phyloP scores from a whole-genome alignment of 345 rosid species.

The Lumnitzera racemosa region DNA sequence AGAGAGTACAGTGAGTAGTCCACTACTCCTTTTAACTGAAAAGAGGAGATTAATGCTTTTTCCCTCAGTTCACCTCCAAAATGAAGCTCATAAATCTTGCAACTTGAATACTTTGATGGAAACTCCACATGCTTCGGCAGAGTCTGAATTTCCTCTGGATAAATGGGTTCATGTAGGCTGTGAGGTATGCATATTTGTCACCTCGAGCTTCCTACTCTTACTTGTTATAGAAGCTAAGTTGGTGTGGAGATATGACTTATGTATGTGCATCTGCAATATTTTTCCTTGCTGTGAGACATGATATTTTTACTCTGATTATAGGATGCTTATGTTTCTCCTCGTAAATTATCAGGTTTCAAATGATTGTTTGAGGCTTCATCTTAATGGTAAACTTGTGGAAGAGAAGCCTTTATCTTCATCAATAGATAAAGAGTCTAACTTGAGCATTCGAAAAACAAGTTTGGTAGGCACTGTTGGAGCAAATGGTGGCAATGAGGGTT shows the following conservation, averaged over 20 bases:
- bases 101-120: conserved; percentile 29
- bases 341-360: conserved; percentile 35
- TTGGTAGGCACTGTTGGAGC: conserved; percentile 34
- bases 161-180: conserved; percentile 77
- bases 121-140: conserved; percentile 32
- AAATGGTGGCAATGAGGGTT: conserved; percentile 49
- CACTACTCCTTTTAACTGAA: conserved; percentile 59
- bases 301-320: conserved; percentile 2
- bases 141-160: conserved; percentile 38
- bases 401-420: conserved; percentile 39
- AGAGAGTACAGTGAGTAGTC: conserved; percentile 33
- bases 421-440: conserved; percentile 18
- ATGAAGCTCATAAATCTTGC: conserved; percentile 36
- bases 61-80: conserved; percentile 32
- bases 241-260: not conserved
- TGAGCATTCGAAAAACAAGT: conserved; percentile 31
- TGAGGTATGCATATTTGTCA: conserved; percentile 33
- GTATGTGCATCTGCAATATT: not conserved
- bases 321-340: conserved; percentile 5
- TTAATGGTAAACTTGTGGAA: conserved; percentile 50
- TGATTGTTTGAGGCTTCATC: conserved; percentile 41
- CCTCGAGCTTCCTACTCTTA: not conserved
- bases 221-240: not conserved
- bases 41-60: conserved; percentile 51
- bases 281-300: not conserved